Evolutionary conservation across 768 basidiomycete species (phyloP).

Genomic region (Pleurotus citrinopileatus): DNA sequence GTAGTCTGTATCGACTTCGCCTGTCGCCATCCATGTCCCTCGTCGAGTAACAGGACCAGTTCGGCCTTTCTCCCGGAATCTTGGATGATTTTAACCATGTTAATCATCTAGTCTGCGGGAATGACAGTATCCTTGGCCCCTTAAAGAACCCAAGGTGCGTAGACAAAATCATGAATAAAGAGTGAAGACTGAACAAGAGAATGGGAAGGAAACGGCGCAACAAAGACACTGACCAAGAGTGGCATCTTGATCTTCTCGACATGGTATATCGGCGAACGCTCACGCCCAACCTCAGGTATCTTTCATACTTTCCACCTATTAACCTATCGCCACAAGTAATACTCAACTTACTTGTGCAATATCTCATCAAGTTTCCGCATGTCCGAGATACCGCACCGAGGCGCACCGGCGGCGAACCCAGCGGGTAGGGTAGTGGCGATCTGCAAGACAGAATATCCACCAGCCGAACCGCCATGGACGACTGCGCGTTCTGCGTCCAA

Average conservation of each 20-base stretch:
- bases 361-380: conserved; percentile 42
- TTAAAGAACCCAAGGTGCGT: conserved; percentile 41
- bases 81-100: conserved; percentile 37
- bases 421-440: conserved; percentile 27
- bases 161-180: not conserved
- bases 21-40: conserved; percentile 46
- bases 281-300: conserved; percentile 44
- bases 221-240: conserved; percentile 38
- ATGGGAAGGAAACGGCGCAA: too few species aligned
- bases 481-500: conserved; percentile 48
- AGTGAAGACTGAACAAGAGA: too few species aligned
- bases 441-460: conserved; percentile 52
- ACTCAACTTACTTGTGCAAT: conserved; percentile 59
- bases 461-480: conserved; percentile 55
- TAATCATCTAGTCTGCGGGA: conserved; percentile 45
- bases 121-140: conserved; percentile 47
- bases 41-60: conserved; percentile 43
- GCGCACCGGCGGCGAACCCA: conserved; percentile 45
- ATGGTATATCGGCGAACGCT: conserved; percentile 49
- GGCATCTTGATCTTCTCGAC: conserved; percentile 48
- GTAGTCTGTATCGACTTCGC: conserved; percentile 37
- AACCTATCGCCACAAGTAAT: conserved; percentile 42
- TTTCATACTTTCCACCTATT: conserved; percentile 47
- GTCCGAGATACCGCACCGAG: conserved; percentile 51
- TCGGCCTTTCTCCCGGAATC: conserved; percentile 35